Evolutionary conservation across 2,329 filamentous ascomycete species (phyloP).

Genomic region (Dichotomopilus funicola): DNA sequence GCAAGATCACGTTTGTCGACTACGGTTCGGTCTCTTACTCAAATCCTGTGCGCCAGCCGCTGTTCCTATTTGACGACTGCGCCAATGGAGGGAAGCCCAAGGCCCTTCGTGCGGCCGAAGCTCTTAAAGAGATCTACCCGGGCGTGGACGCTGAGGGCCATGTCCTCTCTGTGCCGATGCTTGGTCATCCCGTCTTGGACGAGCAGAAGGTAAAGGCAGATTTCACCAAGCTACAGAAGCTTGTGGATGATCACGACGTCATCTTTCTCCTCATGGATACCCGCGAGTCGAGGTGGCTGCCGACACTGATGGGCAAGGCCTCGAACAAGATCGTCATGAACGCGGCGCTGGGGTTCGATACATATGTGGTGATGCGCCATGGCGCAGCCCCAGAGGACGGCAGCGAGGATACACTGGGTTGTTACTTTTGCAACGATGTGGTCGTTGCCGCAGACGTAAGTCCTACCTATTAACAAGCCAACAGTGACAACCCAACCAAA

Average conservation of each 20-base stretch:
- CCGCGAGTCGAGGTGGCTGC: slow-evolving; percentile 88
- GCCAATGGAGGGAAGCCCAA: slow-evolving; percentile 78
- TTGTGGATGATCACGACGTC: slow-evolving; percentile 81
- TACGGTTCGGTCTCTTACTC: slow-evolving; percentile 91
- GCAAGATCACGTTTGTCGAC: slow-evolving; percentile 93
- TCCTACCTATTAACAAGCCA: slow-evolving; percentile 17
- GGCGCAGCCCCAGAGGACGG: slow-evolving; percentile 57
- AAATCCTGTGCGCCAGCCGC: slow-evolving; percentile 88
- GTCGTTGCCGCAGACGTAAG: slow-evolving; percentile 88
- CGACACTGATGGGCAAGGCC: slow-evolving; percentile 92
- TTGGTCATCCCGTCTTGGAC: slow-evolving; percentile 79
- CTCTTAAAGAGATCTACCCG: slow-evolving; percentile 80
- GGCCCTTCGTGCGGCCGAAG: slow-evolving; percentile 71
- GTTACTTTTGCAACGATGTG: slow-evolving; percentile 98
- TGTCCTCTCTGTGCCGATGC: slow-evolving; percentile 85
- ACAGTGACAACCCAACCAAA: not conserved
- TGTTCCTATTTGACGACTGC: slow-evolving; percentile 89
- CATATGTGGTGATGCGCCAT: slow-evolving; percentile 95
- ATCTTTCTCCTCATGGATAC: slow-evolving; percentile 98
- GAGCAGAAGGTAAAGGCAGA: slow-evolving; percentile 62
- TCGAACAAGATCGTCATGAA: slow-evolving; percentile 94
- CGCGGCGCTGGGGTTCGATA: slow-evolving; percentile 91
- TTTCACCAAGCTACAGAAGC: slow-evolving; percentile 64
- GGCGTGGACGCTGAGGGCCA: slow-evolving; percentile 78
- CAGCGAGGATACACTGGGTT: slow-evolving; percentile 67